Conservation (phyloP, 2,329 filamentous ascomycete species). For the Basipetospora chlamydospora region DNA sequence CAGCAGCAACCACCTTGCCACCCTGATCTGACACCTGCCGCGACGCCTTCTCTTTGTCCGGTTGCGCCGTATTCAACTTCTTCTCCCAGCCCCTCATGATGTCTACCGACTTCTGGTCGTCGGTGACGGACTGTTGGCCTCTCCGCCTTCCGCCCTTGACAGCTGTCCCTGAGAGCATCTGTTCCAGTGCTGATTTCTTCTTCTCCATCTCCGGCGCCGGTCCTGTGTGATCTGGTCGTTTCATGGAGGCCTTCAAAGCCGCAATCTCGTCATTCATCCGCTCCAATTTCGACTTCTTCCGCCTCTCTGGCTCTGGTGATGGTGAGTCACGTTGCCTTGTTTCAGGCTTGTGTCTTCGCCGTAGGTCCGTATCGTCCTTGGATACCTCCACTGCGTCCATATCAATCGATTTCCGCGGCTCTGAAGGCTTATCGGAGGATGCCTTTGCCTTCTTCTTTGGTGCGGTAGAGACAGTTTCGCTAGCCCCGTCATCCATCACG, state of each 20-base stretch:
- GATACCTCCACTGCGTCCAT: no score
- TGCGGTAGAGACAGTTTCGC: slow-evolving; percentile 15
- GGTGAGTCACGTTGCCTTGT: slow-evolving; percentile 7
- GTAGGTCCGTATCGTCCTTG: not conserved
- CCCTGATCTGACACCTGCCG: slow-evolving; percentile 15
- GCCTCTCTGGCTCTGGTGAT: slow-evolving; percentile 10
- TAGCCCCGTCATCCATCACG: slow-evolving; percentile 40
- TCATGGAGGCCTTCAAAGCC: slow-evolving; percentile 69
- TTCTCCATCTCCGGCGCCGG: slow-evolving; percentile 36
- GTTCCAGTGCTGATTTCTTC: slow-evolving; percentile 54
- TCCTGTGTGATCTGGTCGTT: slow-evolving; percentile 37
- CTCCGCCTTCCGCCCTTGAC: slow-evolving; percentile 57
- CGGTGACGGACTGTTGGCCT: slow-evolving; percentile 33
- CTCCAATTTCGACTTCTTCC: slow-evolving; percentile 41
- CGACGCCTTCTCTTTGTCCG: slow-evolving; percentile 20
- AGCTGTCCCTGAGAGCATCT: slow-evolving; percentile 59
- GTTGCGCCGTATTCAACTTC: slow-evolving; percentile 47
- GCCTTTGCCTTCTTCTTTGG: slow-evolving; percentile 18
- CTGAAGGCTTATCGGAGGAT: slow-evolving; percentile 15
- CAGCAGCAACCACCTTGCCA: slow-evolving; percentile 12
- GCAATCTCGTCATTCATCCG: slow-evolving; percentile 68
- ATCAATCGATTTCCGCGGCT: slow-evolving; percentile 7
- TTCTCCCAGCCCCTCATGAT: slow-evolving; percentile 68
- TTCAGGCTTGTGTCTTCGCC: not conserved
- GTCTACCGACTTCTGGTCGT: slow-evolving; percentile 51